These are phyloP conservation scores for Saccharum hybrid DNA, from an alignment of 202 grass and related monocot genomes.

Conservation along the genomic window DNA sequence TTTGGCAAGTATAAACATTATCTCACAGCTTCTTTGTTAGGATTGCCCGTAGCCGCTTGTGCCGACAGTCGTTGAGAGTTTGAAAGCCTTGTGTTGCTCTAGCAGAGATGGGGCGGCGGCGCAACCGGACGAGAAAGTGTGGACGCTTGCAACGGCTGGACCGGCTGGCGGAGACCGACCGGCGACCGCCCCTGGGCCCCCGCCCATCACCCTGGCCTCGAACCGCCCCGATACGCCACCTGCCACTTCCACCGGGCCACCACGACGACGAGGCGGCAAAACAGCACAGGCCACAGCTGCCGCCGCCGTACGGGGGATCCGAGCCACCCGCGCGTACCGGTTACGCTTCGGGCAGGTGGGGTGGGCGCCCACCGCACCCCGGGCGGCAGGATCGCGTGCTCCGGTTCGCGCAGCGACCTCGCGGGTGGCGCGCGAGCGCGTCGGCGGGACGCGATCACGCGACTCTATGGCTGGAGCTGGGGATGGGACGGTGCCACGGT, in stretches of 20 bases:
- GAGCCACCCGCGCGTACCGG: slow-evolving; percentile 52
- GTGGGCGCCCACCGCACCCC: background rate
- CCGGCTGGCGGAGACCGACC: slow-evolving; percentile 41
- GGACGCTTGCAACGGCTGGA: slow-evolving; percentile 44
- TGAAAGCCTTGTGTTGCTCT: background rate
- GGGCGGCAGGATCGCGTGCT: slow-evolving; percentile 24
- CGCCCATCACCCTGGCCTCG: background rate
- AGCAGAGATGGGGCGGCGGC: slow-evolving; percentile 30
- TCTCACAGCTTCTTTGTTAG: too few species aligned
- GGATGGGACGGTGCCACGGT: background rate
- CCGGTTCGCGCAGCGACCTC: background rate
- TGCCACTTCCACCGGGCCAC: background rate
- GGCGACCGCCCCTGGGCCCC: slow-evolving; percentile 5
- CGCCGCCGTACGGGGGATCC: slow-evolving; percentile 41
- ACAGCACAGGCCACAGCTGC: background rate
- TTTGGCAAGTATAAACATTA: too few species aligned
- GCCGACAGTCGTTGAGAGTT: too few species aligned
- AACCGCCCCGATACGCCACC: background rate
- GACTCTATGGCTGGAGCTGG: background rate
- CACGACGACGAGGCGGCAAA: background rate
- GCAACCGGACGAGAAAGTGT: slow-evolving; percentile 27
- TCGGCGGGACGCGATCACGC: background rate
- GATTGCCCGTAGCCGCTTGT: background rate
- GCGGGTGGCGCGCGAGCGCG: background rate
- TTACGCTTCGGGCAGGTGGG: slow-evolving; percentile 53